phyloP scores from a whole-genome alignment of 163 green algal genomes.

The Chloroidium sp. region DNA sequence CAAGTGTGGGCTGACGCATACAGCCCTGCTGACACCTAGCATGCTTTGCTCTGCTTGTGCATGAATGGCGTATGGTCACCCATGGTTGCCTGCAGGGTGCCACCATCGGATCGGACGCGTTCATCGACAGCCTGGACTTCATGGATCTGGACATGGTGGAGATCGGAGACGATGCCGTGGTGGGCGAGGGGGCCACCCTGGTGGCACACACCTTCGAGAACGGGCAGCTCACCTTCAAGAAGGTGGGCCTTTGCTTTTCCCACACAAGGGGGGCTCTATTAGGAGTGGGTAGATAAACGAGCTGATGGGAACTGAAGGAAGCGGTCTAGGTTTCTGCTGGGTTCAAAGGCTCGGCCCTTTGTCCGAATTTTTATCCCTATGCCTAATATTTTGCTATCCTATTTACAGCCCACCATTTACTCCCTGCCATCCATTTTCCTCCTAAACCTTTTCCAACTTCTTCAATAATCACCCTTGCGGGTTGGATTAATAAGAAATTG shows the following conservation, averaged over 20 bases:
- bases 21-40: no score
- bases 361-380: background rate
- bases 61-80: no score
- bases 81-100: constrained; percentile 1
- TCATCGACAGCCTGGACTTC: constrained; percentile 13
- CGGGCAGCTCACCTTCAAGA: constrained; percentile 1
- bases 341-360: background rate
- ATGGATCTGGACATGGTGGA: constrained; percentile 9
- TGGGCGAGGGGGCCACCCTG: constrained; percentile 10
- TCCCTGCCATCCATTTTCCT: background rate
- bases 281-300: background rate
- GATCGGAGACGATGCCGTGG: constrained; percentile 1
- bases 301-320: background rate
- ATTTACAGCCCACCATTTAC: background rate
- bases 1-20: background rate
- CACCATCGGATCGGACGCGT: background rate
- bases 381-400: background rate
- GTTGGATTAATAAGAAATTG: no score
- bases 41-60: no score
- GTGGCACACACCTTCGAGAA: constrained; percentile 8
- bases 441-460: background rate
- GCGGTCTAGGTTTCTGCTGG: background rate
- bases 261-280: background rate
- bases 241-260: background rate
- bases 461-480: no score